Percentiles rank a stretch among this genome's conserved stretches.
Conservation (phyloP, 2,329 filamentous ascomycete species). For the Aspergillus sp. region DNA sequence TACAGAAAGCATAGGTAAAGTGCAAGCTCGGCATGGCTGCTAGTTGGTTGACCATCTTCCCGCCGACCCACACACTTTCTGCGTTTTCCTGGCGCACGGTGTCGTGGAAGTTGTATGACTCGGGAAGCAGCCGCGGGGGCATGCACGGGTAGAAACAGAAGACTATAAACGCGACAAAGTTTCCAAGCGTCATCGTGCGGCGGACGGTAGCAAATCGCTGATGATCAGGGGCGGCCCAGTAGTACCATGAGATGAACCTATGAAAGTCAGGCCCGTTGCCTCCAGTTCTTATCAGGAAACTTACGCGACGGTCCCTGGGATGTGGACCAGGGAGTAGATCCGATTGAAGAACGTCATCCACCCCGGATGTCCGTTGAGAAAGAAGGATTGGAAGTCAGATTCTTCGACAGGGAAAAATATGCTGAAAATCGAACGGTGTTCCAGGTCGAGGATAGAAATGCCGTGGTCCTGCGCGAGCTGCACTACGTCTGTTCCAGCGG, state of each 20-base stretch:
- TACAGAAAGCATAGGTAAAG: slow-evolving; percentile 57
- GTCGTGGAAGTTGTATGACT: slow-evolving; percentile 61
- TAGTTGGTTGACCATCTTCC: slow-evolving; percentile 58
- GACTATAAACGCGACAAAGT: slow-evolving; percentile 59
- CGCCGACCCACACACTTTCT: slow-evolving; percentile 55
- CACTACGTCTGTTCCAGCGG: slow-evolving; percentile 49
- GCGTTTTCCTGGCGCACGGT: slow-evolving; percentile 58
- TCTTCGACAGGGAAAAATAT: slow-evolving; percentile 44
- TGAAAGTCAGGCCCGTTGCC: not conserved
- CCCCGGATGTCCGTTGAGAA: slow-evolving; percentile 42
- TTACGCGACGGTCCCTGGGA: slow-evolving; percentile 52
- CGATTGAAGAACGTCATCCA: slow-evolving; percentile 51
- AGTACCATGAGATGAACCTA: slow-evolving; percentile 45
- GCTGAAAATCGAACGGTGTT: slow-evolving; percentile 39
- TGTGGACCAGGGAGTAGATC: slow-evolving; percentile 52
- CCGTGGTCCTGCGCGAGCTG: slow-evolving; percentile 49
- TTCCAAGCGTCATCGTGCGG: slow-evolving; percentile 62
- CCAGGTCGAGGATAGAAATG: slow-evolving; percentile 45
- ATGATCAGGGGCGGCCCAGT: slow-evolving; percentile 42
- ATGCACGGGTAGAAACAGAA: slow-evolving; percentile 66
- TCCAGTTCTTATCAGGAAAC: slow-evolving; percentile 26
- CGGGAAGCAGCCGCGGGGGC: slow-evolving; percentile 61
- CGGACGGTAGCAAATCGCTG: slow-evolving; percentile 57
- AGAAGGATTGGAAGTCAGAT: slow-evolving; percentile 47
- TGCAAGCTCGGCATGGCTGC: slow-evolving; percentile 60